These are phyloP conservation scores for Sphagnum fallax DNA, from an alignment of 228 moss, liverwort and hornwort species.

Conservation along the genomic window DNA sequence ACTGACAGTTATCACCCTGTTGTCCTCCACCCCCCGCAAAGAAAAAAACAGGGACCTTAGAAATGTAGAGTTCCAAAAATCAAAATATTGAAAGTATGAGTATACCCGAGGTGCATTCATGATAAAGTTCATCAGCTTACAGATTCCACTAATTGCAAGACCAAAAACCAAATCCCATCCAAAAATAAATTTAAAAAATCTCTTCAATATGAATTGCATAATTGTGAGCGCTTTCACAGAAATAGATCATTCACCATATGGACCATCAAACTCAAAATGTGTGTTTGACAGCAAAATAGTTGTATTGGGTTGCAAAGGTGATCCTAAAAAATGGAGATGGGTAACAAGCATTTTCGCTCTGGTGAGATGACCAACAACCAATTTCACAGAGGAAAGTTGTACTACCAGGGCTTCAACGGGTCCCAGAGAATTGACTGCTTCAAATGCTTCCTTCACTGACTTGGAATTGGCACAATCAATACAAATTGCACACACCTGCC, in stretches of 20 bases:
- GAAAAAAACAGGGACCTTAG: too few relatives aligned
- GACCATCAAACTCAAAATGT: background rate
- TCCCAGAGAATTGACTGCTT: conserved; percentile 27
- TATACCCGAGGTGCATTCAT: background rate
- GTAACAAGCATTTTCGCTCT: background rate
- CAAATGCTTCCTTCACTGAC: conserved; percentile 25
- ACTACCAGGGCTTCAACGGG: conserved; percentile 21
- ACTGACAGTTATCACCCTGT: too few relatives aligned
- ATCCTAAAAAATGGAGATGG: background rate
- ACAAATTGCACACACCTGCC: conserved; percentile 21
- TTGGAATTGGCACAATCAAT: conserved; percentile 21
- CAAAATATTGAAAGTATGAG: background rate
- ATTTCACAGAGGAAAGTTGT: background rate
- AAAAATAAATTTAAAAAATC: too few relatives aligned
- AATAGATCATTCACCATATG: background rate
- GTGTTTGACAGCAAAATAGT: too few relatives aligned
- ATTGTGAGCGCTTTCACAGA: background rate
- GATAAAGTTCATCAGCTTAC: background rate
- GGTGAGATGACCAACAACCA: too few relatives aligned
- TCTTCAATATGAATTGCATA: too few relatives aligned
- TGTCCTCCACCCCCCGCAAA: too few relatives aligned
- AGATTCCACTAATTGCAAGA: too few relatives aligned
- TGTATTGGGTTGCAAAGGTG: too few relatives aligned
- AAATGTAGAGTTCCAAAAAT: too few relatives aligned
- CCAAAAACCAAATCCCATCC: too few relatives aligned